Percentiles rank a stretch among this genome's conserved stretches.
Evolutionary conservation across 2,329 filamentous ascomycete genomes (phyloP).

Genomic region (Apiospora malaysiana): DNA sequence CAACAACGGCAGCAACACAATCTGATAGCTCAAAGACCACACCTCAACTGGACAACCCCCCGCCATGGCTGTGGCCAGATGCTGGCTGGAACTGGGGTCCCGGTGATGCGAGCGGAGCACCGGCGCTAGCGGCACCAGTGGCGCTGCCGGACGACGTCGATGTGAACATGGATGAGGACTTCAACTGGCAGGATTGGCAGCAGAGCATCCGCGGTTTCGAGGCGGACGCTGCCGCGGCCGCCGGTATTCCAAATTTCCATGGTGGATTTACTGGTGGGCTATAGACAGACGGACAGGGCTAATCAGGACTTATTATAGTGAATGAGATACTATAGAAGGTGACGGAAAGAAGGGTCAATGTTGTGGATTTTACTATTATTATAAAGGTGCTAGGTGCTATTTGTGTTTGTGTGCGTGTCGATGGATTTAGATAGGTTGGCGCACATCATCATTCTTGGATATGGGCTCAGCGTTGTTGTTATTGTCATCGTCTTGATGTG

Average conservation of each 20-base stretch:
- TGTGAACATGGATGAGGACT: constrained; percentile 45
- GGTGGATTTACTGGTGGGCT: constrained; percentile 13
- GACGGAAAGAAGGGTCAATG: neutral
- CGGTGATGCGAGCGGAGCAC: neutral
- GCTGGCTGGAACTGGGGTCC: constrained; percentile 25
- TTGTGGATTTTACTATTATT: neutral
- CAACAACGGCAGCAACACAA: neutral
- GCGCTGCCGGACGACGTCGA: constrained; percentile 35
- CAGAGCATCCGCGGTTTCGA: constrained; percentile 48
- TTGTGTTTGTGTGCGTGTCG: neutral
- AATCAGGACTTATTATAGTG: neutral
- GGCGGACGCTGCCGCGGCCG: constrained; percentile 37
- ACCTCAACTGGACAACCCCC: constrained; percentile 38
- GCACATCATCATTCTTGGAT: neutral
- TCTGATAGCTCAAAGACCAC: neutral
- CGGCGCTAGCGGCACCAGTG: neutral
- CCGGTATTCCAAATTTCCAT: constrained; percentile 26
- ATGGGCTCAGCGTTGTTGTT: constrained; percentile 1
- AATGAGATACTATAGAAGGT: neutral
- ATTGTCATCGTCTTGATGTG: neutral
- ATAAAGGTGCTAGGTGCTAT: neutral
- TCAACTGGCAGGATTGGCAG: constrained; percentile 58
- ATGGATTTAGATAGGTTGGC: neutral
- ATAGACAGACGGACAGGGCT: neutral
- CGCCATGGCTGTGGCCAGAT: constrained; percentile 50